Evolutionary conservation across 768 basidiomycete genomes (phyloP).

Genomic region (Boletus barrowsii): DNA sequence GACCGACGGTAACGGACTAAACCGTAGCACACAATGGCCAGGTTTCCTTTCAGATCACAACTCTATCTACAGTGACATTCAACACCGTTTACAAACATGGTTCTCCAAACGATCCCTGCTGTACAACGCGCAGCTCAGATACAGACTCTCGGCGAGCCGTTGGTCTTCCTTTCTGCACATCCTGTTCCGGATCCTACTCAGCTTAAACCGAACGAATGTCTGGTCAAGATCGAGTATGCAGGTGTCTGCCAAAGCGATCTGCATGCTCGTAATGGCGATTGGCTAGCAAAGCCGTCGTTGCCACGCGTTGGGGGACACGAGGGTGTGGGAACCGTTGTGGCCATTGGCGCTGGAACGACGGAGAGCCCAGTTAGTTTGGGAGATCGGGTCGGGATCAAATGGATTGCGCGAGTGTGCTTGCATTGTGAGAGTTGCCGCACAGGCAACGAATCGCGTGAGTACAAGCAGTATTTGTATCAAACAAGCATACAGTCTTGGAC

Average conservation of each 20-base stretch:
- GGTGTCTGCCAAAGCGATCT: constrained; percentile 45
- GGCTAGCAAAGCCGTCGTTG: constrained; percentile 28
- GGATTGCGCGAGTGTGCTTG: constrained; percentile 39
- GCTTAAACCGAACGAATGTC: constrained; percentile 27
- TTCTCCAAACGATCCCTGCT: constrained; percentile 7
- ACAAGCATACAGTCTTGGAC: too few species aligned
- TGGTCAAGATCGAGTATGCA: constrained; percentile 41
- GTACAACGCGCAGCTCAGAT: constrained; percentile 29
- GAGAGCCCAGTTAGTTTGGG: constrained; percentile 34
- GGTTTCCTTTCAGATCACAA: too few species aligned
- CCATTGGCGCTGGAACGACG: constrained; percentile 36
- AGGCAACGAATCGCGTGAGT: constrained; percentile 34
- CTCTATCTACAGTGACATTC: too few species aligned
- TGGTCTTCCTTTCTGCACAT: constrained; percentile 11
- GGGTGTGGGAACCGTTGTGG: constrained; percentile 45
- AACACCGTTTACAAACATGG: neutral
- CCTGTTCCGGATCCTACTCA: constrained; percentile 15
- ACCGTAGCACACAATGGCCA: too few species aligned
- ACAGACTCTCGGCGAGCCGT: constrained; percentile 11
- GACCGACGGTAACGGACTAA: too few species aligned
- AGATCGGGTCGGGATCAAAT: constrained; percentile 44
- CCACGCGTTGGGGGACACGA: constrained; percentile 43
- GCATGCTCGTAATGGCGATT: constrained; percentile 41
- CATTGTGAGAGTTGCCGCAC: constrained; percentile 39
- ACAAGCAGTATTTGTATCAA: too few species aligned